A percentile compares a stretch with the other conserved stretches of the same genome.
Conservation (phyloP, 257 asterid species). For the Penstemon newberryi region DNA sequence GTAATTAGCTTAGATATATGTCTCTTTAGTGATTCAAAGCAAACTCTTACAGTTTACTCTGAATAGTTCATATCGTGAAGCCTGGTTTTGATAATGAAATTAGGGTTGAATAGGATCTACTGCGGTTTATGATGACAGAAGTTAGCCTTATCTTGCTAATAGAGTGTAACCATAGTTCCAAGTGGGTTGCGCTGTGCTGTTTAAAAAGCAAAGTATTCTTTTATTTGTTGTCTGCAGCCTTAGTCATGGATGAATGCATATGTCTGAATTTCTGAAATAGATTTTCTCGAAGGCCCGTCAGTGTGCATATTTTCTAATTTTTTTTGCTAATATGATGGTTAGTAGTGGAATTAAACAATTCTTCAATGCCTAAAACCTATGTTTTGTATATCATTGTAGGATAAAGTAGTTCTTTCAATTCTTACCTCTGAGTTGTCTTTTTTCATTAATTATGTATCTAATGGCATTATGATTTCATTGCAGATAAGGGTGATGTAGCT, state of each 20-base stretch:
- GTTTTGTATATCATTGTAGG: neutral
- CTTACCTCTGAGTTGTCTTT: constrained; percentile 11
- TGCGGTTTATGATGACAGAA: constrained; percentile 15
- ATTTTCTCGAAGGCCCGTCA: neutral
- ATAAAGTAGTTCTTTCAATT: neutral
- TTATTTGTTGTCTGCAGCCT: constrained; percentile 4
- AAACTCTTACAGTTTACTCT: constrained; percentile 7
- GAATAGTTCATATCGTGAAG: constrained; percentile 18
- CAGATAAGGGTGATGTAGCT: constrained; percentile 76
- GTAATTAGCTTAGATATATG: neutral
- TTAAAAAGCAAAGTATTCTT: neutral
- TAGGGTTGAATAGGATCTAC: constrained; percentile 18
- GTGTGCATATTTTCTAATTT: constrained; percentile 4
- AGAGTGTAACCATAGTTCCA: neutral
- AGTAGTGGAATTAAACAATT: constrained; percentile 15
- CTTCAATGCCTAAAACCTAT: neutral
- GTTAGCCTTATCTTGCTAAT: constrained; percentile 6
- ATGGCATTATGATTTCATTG: constrained; percentile 27
- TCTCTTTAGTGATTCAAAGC: neutral
- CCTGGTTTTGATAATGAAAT: constrained; percentile 4
- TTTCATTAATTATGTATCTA: neutral
- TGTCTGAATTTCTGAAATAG: constrained; percentile 14
- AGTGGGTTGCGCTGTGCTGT: constrained; percentile 20
- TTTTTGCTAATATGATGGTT: constrained; percentile 2
- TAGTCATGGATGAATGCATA: constrained; percentile 6